phyloP scores from a whole-genome alignment of 257 asterid genomes.

The Fraxinus cuspidata region DNA sequence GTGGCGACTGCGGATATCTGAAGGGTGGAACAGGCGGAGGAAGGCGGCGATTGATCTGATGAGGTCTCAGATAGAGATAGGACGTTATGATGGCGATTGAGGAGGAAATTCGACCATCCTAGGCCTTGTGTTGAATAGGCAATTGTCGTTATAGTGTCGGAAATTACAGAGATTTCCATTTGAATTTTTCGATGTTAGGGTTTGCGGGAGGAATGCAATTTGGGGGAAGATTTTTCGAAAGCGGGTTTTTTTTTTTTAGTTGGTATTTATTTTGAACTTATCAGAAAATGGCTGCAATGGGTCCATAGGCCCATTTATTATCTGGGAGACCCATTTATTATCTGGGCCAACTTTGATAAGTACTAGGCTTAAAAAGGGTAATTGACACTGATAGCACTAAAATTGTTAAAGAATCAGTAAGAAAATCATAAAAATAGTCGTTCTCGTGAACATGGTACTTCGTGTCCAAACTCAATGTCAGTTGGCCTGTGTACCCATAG shows the following conservation, averaged over 20 bases:
- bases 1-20: slow-evolving; percentile 56
- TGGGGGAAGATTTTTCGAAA: slow-evolving; percentile 1
- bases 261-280: neutral
- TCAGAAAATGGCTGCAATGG: neutral
- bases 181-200: slow-evolving; percentile 23
- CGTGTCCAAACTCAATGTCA: no score
- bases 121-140: slow-evolving; percentile 50
- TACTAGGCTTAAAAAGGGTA: neutral
- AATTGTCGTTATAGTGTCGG: slow-evolving; percentile 57
- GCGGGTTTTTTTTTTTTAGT: no score
- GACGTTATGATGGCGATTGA: slow-evolving; percentile 39
- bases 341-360: neutral
- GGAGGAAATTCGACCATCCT: slow-evolving; percentile 43
- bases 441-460: no score
- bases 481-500: no score
- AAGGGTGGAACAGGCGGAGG: slow-evolving; percentile 18
- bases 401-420: no score
- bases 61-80: slow-evolving; percentile 43
- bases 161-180: slow-evolving; percentile 63
- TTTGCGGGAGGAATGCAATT: neutral
- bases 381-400: neutral
- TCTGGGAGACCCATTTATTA: neutral
- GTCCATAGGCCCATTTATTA: neutral
- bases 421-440: no score
- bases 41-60: slow-evolving; percentile 44